These are phyloP conservation scores for Claviceps africana DNA, from an alignment of 2,329 filamentous ascomycete genomes.

Conservation along the genomic window DNA sequence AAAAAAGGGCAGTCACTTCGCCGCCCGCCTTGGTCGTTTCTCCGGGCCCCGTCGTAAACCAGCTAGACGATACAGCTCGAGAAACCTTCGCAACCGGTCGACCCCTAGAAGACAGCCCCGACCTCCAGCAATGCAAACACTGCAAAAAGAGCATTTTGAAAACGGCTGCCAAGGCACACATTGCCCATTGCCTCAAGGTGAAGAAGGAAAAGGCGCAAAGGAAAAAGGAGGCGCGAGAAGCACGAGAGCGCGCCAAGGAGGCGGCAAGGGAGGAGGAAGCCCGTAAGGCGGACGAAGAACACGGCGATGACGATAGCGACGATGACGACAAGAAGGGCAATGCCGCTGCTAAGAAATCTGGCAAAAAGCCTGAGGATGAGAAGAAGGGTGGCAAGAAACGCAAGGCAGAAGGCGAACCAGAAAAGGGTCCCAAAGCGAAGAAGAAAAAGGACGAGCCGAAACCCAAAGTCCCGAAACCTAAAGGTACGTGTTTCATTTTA, in stretches of 20 bases:
- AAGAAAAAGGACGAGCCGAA: constrained; percentile 93
- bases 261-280: constrained; percentile 44
- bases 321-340: constrained; percentile 31
- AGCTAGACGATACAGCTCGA: constrained; percentile 61
- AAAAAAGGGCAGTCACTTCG: constrained; percentile 35
- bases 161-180: constrained; percentile 62
- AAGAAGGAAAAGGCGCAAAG: constrained; percentile 71
- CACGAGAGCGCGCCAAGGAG: constrained; percentile 50
- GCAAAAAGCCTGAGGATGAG: constrained; percentile 53
- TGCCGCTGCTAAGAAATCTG: constrained; percentile 44
- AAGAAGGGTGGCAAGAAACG: constrained; percentile 58
- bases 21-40: constrained; percentile 29
- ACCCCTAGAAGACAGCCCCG: constrained; percentile 65
- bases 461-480: constrained; percentile 68
- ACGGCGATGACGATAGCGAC: constrained; percentile 33
- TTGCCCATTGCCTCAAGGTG: constrained; percentile 67
- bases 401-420: constrained; percentile 61
- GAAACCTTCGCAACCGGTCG: constrained; percentile 71
- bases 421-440: constrained; percentile 74
- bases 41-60: constrained; percentile 45
- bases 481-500: constrained; percentile 39
- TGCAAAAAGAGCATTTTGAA: constrained; percentile 82
- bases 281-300: constrained; percentile 35
- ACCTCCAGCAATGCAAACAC: constrained; percentile 78
- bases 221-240: constrained; percentile 62